Percentiles rank a stretch among this genome's conserved stretches.
Conservation (phyloP, 2,329 filamentous ascomycete genomes). For the Cryphonectria nitschkei region DNA sequence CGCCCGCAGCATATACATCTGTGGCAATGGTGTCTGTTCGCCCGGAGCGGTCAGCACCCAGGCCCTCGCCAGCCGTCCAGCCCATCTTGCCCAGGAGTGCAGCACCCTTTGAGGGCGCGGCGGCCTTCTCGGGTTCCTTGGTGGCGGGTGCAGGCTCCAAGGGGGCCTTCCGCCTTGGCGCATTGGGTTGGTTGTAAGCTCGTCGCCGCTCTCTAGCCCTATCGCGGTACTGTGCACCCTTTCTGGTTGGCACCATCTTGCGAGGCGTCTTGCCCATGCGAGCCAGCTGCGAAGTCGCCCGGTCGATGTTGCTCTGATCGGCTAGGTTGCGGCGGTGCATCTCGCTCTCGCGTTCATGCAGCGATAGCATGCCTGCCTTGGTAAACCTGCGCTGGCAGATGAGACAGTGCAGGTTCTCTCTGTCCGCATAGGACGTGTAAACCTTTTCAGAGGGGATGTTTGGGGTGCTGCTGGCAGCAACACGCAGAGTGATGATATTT, state of each 20-base stretch:
- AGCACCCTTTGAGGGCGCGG: slow-evolving; percentile 59
- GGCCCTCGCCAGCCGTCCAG: slow-evolving; percentile 66
- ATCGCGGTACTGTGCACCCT: slow-evolving; percentile 59
- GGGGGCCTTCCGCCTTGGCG: slow-evolving; percentile 49
- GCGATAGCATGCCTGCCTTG: slow-evolving; percentile 43
- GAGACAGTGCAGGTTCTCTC: slow-evolving; percentile 46
- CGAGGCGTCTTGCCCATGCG: slow-evolving; percentile 37
- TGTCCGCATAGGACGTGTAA: slow-evolving; percentile 61
- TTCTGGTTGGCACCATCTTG: slow-evolving; percentile 34
- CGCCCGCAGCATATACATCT: slow-evolving; percentile 68
- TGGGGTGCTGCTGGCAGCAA: slow-evolving; percentile 27
- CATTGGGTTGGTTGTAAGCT: slow-evolving; percentile 61
- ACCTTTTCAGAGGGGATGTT: slow-evolving; percentile 40
- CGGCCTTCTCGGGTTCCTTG: slow-evolving; percentile 37
- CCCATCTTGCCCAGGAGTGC: slow-evolving; percentile 74
- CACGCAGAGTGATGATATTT: slow-evolving; percentile 34
- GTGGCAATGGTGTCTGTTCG: slow-evolving; percentile 67
- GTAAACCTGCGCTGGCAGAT: slow-evolving; percentile 48
- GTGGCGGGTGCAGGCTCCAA: slow-evolving; percentile 41
- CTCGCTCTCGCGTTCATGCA: slow-evolving; percentile 50
- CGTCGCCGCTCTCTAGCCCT: slow-evolving; percentile 69
- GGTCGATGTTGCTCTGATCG: slow-evolving; percentile 36
- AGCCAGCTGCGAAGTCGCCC: slow-evolving; percentile 37
- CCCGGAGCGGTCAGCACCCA: slow-evolving; percentile 66
- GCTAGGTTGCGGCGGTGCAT: slow-evolving; percentile 43